Conservation (phyloP, 2,329 filamentous ascomycete species). For the Penicillium thymicola region DNA sequence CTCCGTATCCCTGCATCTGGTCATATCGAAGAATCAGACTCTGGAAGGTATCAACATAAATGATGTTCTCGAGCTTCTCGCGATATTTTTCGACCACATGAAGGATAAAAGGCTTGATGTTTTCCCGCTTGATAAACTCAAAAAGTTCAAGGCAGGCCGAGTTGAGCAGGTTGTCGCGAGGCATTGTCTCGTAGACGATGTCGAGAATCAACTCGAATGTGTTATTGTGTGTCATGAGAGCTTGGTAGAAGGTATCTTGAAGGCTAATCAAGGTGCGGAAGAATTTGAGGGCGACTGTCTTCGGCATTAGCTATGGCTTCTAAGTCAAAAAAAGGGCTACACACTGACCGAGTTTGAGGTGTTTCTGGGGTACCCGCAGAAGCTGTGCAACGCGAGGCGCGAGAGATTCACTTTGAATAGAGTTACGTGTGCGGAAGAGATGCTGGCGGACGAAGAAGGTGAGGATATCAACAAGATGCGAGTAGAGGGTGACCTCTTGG, state of each 20-base stretch:
- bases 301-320: neutral
- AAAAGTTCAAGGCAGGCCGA: constrained; percentile 94
- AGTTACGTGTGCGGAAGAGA: constrained; percentile 78
- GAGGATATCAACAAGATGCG: constrained; percentile 86
- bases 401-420: constrained; percentile 76
- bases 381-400: constrained; percentile 77
- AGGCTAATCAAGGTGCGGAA: constrained; percentile 82
- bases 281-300: constrained; percentile 79
- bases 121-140: constrained; percentile 80
- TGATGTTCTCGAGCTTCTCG: constrained; percentile 70
- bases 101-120: constrained; percentile 74
- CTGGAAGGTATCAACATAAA: constrained; percentile 81
- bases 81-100: constrained; percentile 83
- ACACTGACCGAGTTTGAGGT: constrained; percentile 76
- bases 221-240: constrained; percentile 75
- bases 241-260: constrained; percentile 88
- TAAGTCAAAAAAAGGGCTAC: neutral
- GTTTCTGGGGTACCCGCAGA: constrained; percentile 80
- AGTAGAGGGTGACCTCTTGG: constrained; percentile 84
- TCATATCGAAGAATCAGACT: constrained; percentile 75
- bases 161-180: constrained; percentile 87
- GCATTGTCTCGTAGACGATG: constrained; percentile 79
- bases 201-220: constrained; percentile 82
- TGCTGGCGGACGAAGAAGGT: constrained; percentile 93
- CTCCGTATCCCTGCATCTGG: constrained; percentile 66